Evolutionary conservation across 73 alveolate species (phyloP), one percentile per base, ranked within the genome.

Genomic region (Halteria grandinella): DNA sequence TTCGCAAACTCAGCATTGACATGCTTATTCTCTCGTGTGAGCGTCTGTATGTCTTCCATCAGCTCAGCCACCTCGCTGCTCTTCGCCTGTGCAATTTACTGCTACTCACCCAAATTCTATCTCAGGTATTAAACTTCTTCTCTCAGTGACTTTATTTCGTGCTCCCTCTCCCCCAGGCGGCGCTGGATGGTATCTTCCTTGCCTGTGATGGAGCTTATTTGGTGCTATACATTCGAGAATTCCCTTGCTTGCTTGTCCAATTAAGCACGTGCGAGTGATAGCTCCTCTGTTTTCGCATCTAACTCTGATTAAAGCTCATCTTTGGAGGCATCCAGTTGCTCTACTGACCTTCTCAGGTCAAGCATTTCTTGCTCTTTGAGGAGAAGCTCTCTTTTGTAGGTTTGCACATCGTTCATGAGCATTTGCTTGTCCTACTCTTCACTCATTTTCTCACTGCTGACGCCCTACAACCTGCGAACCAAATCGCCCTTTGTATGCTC

Each of bases 201-300:
- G 4, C 79, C 84, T n/a, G 74, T 32, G 21, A 69, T 33, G 17
- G 41, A 15, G 34, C 54, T 28, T 36, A 83, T 17, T 59, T 62
- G 51, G 47, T 83, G 85, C 53, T 75, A 43, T 18, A 83, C 23
- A 28, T 69, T 50, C 3, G 59, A 17, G 41, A 50, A 33, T 10
- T 83, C 92, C 23, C 59, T 28, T 5, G 60, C 28, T 0, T 60
- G 47, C 57, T 44, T 55, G 31, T 69, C 69, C 15, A 83, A 17
- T 62, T 28, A 1, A 23, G 10, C 29, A 27, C 55, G 47, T 0
- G 62, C 34, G 21, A 27, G 29, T 6, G 50, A 63, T 8, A 58
- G 39, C 15, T 80, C 85, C 49, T 77, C 84, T 12, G 93, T 78
- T 53, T 85, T 85, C 36, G n/a, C n/a, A 55, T 85, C 93, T 6